Conservation (phyloP, 108 stramenopile genomes). For the Cyclostephanos tholiformis region DNA sequence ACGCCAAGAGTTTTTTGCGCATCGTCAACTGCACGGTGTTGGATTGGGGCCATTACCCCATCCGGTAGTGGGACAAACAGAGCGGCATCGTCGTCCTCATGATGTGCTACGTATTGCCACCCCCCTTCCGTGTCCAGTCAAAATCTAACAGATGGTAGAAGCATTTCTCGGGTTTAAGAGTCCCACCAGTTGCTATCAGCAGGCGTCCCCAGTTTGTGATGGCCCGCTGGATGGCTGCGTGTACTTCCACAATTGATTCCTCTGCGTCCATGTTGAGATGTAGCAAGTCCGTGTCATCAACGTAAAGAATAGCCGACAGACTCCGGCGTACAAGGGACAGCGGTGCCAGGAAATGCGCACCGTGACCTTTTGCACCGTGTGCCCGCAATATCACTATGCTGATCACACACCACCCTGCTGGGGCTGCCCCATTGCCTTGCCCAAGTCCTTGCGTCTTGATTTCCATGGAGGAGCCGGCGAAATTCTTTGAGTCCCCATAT, state of each 20-base stretch:
- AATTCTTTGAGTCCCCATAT: too few relatives aligned
- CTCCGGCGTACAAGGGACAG: neutral
- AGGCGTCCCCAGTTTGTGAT: neutral
- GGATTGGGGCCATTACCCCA: neutral
- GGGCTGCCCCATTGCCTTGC: too few relatives aligned
- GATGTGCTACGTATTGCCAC: conserved; percentile 2
- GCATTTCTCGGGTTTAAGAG: conserved; percentile 27
- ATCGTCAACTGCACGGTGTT: neutral
- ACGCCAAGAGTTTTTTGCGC: conserved; percentile 14
- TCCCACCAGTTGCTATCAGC: conserved; percentile 15
- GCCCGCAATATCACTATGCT: conserved; percentile 13
- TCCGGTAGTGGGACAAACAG: conserved; percentile 10
- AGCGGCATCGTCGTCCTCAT: neutral
- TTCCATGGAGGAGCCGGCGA: too few relatives aligned
- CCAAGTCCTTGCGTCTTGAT: too few relatives aligned
- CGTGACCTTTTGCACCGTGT: conserved; percentile 10
- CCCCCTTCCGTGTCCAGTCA: conserved; percentile 1
- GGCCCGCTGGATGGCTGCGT: neutral
- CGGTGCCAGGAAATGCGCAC: neutral
- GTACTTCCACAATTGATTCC: neutral
- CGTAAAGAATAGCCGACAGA: conserved; percentile 7
- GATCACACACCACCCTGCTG: too few relatives aligned
- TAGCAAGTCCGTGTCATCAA: conserved; percentile 12
- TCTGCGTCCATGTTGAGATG: conserved; percentile 3
- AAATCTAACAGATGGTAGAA: conserved; percentile 19